phyloP scores from a whole-genome alignment of 1,284 basidiomycete genomes.

The Papiliotrema fonsecae region DNA sequence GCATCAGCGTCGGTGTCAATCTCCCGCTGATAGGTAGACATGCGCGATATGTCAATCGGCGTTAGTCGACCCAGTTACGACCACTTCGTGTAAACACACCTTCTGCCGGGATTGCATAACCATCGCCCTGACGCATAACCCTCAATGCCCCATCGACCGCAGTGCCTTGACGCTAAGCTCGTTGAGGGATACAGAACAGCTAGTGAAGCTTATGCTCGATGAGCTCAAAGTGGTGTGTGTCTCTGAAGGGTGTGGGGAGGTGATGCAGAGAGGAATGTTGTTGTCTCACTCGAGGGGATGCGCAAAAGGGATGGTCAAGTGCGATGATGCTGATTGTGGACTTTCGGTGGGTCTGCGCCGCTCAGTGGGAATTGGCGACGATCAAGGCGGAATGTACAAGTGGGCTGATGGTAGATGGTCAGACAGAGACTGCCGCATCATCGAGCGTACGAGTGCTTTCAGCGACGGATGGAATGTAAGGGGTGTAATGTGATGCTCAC shows the following conservation, averaged over 20 bases:
- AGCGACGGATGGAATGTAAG: slow-evolving; percentile 35
- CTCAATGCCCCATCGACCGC: slow-evolving; percentile 74
- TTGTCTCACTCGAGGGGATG: slow-evolving; percentile 63
- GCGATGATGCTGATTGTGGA: slow-evolving; percentile 46
- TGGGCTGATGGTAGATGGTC: slow-evolving; percentile 34
- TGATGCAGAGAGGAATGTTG: slow-evolving; percentile 66
- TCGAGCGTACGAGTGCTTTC: slow-evolving; percentile 41
- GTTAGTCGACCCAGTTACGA: slow-evolving; percentile 67
- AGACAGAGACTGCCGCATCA: slow-evolving; percentile 34
- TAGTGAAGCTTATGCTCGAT: slow-evolving; percentile 59
- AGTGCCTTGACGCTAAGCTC: slow-evolving; percentile 52
- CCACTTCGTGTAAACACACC: slow-evolving; percentile 67
- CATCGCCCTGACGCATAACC: slow-evolving; percentile 54
- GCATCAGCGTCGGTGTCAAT: not conserved
- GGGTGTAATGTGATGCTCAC: slow-evolving; percentile 26
- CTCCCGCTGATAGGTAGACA: slow-evolving; percentile 49
- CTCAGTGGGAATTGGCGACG: slow-evolving; percentile 10
- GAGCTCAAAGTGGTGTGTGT: slow-evolving; percentile 73
- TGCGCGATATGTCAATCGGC: slow-evolving; percentile 83
- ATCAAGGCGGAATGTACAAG: slow-evolving; percentile 45
- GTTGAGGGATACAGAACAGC: slow-evolving; percentile 19
- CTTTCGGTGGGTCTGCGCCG: slow-evolving; percentile 49
- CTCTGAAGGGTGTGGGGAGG: slow-evolving; percentile 53
- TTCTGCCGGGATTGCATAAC: slow-evolving; percentile 74
- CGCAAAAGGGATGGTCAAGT: slow-evolving; percentile 56